Percentiles rank a stretch among this genome's conserved stretches.
Evolutionary conservation across 768 basidiomycete species (phyloP).

Genomic region (Hericium alpestre): DNA sequence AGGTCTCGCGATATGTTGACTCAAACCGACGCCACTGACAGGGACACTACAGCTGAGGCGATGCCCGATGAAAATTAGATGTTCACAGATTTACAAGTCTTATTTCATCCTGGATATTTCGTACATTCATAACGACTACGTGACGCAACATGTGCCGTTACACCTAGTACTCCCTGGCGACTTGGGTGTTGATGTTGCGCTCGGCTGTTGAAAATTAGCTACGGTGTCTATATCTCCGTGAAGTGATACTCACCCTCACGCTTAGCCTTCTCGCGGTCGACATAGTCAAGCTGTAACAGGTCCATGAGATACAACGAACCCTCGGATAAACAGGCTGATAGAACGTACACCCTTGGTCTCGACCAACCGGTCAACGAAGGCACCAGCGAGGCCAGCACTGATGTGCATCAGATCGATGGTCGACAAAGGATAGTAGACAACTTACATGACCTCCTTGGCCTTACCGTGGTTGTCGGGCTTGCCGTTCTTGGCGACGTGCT

Average conservation of each 20-base stretch:
- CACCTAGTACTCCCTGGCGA: not conserved
- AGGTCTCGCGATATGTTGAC: no score
- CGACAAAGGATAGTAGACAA: not conserved
- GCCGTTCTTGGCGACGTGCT: conserved; percentile 41
- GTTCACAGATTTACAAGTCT: not conserved
- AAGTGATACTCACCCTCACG: conserved; percentile 19
- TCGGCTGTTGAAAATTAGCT: not conserved
- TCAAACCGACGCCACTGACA: not conserved
- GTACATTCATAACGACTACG: no score
- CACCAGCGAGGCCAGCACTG: conserved; percentile 47
- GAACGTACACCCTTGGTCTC: conserved; percentile 47
- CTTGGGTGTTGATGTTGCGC: not conserved
- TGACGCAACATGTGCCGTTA: no score
- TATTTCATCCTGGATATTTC: no score
- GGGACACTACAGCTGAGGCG: no score
- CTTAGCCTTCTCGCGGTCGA: conserved; percentile 36
- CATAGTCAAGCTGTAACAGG: conserved; percentile 28
- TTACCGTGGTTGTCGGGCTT: conserved; percentile 36
- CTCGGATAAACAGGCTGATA: not conserved
- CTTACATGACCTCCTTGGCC: conserved; percentile 47
- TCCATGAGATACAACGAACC: not conserved
- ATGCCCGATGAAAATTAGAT: not conserved
- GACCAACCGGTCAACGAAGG: conserved; percentile 38
- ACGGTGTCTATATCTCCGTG: not conserved
- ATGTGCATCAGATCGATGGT: conserved; percentile 1